Percentiles rank a stretch among this genome's conserved stretches.
phyloP scores from a whole-genome alignment of 257 asterid species.

The Primulina huaijiensis region DNA sequence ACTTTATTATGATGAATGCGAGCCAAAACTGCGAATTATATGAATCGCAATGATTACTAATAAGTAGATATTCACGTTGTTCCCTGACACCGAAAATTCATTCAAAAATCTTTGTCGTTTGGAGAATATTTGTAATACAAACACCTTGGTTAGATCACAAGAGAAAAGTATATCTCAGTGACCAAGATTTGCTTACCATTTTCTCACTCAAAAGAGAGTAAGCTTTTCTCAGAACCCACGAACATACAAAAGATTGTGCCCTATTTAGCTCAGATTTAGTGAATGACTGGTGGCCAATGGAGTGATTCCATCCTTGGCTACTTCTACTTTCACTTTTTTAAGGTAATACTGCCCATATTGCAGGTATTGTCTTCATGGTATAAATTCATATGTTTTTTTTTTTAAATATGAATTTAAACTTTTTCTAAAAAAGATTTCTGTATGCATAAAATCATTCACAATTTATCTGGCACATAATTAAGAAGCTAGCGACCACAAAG shows the following conservation, averaged over 20 bases:
- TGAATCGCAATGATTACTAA: slow-evolving; percentile 38
- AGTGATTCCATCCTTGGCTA: slow-evolving; percentile 25
- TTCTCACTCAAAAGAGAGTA: slow-evolving; percentile 18
- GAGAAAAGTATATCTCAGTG: slow-evolving; percentile 37
- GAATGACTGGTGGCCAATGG: slow-evolving; percentile 58
- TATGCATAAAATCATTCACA: too few relatives aligned
- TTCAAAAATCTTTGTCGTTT: neutral
- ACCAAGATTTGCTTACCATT: slow-evolving; percentile 48
- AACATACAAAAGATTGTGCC: slow-evolving; percentile 67
- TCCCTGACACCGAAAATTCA: slow-evolving; percentile 24
- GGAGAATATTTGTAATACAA: slow-evolving; percentile 22
- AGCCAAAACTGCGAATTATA: neutral
- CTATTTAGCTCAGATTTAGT: slow-evolving; percentile 46
- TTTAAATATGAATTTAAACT: too few relatives aligned
- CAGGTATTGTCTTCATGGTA: slow-evolving; percentile 31
- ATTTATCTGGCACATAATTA: too few relatives aligned
- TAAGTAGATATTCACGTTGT: slow-evolving; percentile 30
- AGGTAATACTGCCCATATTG: slow-evolving; percentile 45
- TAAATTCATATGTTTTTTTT: neutral
- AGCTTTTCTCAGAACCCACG: slow-evolving; percentile 30
- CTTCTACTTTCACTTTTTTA: slow-evolving; percentile 26
- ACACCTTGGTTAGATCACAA: slow-evolving; percentile 29
- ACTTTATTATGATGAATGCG: neutral
- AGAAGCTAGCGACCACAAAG: too few relatives aligned
- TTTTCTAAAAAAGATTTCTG: too few relatives aligned